phyloP scores from a whole-genome alignment of 2,329 filamentous ascomycete genomes.

The Phialocephala subalpina region DNA sequence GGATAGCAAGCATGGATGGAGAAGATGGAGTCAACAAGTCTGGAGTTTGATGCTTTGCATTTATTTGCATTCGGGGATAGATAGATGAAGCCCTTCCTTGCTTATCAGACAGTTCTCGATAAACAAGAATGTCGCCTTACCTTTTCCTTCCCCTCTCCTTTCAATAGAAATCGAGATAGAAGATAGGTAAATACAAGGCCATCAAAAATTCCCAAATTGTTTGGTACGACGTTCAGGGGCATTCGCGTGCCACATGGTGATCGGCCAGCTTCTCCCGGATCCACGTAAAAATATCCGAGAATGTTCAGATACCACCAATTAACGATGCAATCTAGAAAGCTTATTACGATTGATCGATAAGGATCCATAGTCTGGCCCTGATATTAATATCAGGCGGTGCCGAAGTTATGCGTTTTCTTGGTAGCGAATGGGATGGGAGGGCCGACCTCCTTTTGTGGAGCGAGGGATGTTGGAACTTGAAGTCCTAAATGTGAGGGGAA shows the following conservation, averaged over 20 bases:
- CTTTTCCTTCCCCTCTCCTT: not conserved
- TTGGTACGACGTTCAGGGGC: not conserved
- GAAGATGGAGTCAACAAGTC: not conserved
- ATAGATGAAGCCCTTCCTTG: not conserved
- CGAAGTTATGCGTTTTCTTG: not conserved
- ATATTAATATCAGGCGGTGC: not conserved
- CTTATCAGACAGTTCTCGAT: not conserved
- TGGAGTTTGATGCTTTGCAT: no score
- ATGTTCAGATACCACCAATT: not conserved
- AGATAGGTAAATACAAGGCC: not conserved
- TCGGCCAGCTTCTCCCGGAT: not conserved
- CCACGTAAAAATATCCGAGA: not conserved
- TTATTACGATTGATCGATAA: not conserved
- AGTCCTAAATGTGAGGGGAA: not conserved
- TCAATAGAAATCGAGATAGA: not conserved
- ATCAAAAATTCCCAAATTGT: not conserved
- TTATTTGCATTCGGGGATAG: not conserved
- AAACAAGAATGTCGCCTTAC: not conserved
- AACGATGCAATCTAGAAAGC: not conserved
- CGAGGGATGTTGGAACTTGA: slow-evolving; percentile 2
- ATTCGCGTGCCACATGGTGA: not conserved
- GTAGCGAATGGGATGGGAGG: not conserved
- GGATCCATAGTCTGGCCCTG: not conserved
- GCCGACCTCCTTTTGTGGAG: not conserved
- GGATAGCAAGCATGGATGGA: not conserved